Evolutionary conservation across 495 filamentous ascomycete species (phyloP).

Genomic region (Aspergillus sclerotiicarbonarius): DNA sequence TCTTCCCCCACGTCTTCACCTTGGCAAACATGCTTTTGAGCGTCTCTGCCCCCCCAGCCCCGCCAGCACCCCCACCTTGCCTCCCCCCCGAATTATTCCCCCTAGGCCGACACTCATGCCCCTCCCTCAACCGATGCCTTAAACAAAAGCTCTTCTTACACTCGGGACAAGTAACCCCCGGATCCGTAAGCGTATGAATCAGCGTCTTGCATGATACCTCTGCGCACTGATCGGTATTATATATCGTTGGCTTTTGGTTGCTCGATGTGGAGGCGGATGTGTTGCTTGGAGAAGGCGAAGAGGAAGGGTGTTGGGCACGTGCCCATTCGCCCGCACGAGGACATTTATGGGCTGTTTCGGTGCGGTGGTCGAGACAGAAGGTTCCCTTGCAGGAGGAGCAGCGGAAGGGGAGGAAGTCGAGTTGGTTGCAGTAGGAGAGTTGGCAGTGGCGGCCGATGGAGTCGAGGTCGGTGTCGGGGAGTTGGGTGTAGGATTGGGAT

Average conservation of each 20-base stretch:
- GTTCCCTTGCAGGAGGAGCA: slow-evolving; percentile 86
- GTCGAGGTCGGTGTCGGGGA: slow-evolving; percentile 67
- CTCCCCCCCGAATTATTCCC: not conserved
- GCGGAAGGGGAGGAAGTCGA: slow-evolving; percentile 94
- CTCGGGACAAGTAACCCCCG: slow-evolving; percentile 74
- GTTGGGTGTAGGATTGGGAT: slow-evolving; percentile 49
- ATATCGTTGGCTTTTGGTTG: slow-evolving; percentile 52
- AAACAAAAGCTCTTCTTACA: slow-evolving; percentile 90
- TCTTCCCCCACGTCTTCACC: slow-evolving; percentile 65
- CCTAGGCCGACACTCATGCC: slow-evolving; percentile 80
- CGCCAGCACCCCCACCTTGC: not conserved
- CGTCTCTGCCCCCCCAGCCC: slow-evolving; percentile 37
- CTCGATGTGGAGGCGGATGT: slow-evolving; percentile 17
- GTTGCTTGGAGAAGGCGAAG: slow-evolving; percentile 15
- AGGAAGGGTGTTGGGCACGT: slow-evolving; percentile 48
- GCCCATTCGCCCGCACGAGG: slow-evolving; percentile 85
- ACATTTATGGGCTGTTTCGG: slow-evolving; percentile 80
- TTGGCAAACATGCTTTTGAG: slow-evolving; percentile 60
- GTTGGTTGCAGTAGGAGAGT: slow-evolving; percentile 82
- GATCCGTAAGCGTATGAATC: slow-evolving; percentile 74
- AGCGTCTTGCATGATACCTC: slow-evolving; percentile 75
- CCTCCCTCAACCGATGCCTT: slow-evolving; percentile 81
- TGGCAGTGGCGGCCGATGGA: slow-evolving; percentile 91
- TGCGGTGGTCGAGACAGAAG: slow-evolving; percentile 94
- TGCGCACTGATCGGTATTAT: slow-evolving; percentile 70